Evolutionary conservation across 257 asterid genomes (phyloP).

Genomic region (Solanum clarkiae): DNA sequence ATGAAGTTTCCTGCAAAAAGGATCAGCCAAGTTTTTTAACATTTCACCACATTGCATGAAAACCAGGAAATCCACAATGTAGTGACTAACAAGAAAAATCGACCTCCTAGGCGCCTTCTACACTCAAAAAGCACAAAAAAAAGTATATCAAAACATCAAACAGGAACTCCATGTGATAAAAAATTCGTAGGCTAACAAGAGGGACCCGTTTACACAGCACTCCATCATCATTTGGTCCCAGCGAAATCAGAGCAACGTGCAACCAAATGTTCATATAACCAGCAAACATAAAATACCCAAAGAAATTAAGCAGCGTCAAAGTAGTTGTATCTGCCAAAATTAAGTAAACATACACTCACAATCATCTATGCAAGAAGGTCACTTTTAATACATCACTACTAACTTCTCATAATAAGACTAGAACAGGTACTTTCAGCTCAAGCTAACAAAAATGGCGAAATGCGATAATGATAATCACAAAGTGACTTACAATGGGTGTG

Average conservation of each 20-base stretch:
- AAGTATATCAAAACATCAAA: not conserved
- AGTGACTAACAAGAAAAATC: not conserved
- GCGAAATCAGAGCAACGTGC: not conserved
- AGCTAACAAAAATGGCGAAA: not conserved
- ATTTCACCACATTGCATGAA: not conserved
- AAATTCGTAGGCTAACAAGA: not conserved
- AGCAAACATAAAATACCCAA: not conserved
- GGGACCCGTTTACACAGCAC: not conserved
- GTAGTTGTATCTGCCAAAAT: not conserved
- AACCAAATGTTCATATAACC: not conserved
- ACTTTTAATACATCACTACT: not conserved
- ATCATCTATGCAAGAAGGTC: not conserved
- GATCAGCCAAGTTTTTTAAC: not conserved
- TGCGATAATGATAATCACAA: not conserved
- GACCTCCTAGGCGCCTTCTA: too few relatives aligned
- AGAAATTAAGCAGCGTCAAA: not conserved
- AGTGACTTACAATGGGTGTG: constrained; percentile 60
- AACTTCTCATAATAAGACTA: not conserved
- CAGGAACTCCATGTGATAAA: not conserved
- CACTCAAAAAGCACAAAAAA: not conserved
- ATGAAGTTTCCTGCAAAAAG: constrained; percentile 66
- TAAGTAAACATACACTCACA: not conserved
- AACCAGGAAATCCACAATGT: not conserved
- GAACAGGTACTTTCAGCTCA: not conserved
- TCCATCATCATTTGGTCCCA: not conserved